Conservation (phyloP, 1,284 basidiomycete species). For the Naganishia liquefaciens region DNA sequence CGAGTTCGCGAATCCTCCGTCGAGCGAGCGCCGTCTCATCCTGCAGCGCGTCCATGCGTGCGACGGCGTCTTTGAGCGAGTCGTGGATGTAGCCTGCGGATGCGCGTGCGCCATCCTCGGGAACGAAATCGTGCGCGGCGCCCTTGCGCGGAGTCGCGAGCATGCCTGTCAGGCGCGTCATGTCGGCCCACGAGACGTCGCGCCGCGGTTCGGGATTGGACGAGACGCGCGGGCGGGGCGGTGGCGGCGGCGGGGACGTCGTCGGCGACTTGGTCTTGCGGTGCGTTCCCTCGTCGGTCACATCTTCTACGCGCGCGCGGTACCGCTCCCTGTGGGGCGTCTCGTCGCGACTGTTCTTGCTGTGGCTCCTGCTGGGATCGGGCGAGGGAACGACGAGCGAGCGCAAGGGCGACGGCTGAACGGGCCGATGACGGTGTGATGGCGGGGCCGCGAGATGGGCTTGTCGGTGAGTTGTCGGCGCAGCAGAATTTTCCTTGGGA, state of each 20-base stretch:
- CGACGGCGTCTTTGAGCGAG: conserved; percentile 46
- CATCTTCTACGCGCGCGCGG: conserved; percentile 2
- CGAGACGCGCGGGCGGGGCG: conserved; percentile 4
- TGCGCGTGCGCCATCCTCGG: conserved; percentile 43
- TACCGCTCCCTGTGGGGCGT: not conserved
- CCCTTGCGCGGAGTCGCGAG: conserved; percentile 52
- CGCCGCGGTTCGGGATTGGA: conserved; percentile 14
- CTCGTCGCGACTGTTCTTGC: too few relatives aligned
- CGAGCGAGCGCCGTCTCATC: conserved; percentile 76
- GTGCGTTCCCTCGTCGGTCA: not conserved
- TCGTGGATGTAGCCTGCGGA: conserved; percentile 9
- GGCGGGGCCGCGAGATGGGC: not conserved
- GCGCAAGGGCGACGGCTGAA: conserved; percentile 32
- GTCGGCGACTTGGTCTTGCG: not conserved
- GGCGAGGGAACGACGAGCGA: conserved; percentile 12
- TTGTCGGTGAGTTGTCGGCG: not conserved
- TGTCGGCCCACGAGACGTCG: conserved; percentile 37
- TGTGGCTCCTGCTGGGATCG: conserved; percentile 1
- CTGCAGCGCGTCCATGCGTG: conserved; percentile 60
- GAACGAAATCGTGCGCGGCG: conserved; percentile 39
- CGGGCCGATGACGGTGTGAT: conserved; percentile 23
- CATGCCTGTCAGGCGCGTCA: conserved; percentile 51
- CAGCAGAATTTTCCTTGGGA: too few relatives aligned
- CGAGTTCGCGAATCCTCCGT: conserved; percentile 74
- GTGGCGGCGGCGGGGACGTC: not conserved